These are phyloP conservation scores for Knufia fluminis DNA, from an alignment of 2,329 filamentous ascomycete genomes.

Conservation along the genomic window DNA sequence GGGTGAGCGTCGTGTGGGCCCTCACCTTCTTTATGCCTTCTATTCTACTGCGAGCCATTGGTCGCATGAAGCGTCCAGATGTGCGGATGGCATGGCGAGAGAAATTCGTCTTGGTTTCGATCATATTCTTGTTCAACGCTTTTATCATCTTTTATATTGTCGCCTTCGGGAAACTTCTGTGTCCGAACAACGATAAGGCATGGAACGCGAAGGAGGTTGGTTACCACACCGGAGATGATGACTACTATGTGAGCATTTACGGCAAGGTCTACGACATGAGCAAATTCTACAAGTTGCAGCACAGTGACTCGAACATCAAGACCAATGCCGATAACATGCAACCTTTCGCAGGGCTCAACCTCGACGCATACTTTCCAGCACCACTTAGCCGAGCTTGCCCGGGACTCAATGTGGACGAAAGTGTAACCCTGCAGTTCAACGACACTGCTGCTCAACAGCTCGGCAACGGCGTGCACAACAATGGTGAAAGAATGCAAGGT, in stretches of 20 bases:
- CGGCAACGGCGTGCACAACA: constrained; percentile 56
- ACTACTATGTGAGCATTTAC: constrained; percentile 80
- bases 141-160: constrained; percentile 87
- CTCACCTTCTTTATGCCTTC: constrained; percentile 94
- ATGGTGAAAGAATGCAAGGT: constrained; percentile 51
- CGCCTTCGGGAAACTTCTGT: constrained; percentile 71
- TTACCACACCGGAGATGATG: constrained; percentile 59
- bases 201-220: constrained; percentile 65
- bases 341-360: constrained; percentile 64
- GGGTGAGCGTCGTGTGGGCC: constrained; percentile 76
- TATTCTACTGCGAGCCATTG: constrained; percentile 65
- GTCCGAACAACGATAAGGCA: constrained; percentile 83
- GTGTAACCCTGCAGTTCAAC: constrained; percentile 42
- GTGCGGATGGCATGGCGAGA: constrained; percentile 97
- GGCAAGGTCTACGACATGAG: constrained; percentile 87
- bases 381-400: constrained; percentile 68
- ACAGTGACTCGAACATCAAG: constrained; percentile 63
- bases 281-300: constrained; percentile 75
- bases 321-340: constrained; percentile 59
- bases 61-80: constrained; percentile 94
- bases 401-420: constrained; percentile 55
- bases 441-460: constrained; percentile 54
- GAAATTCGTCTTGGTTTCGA: constrained; percentile 70
- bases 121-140: constrained; percentile 76
- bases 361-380: constrained; percentile 78